Evolutionary conservation across 345 rosid species (phyloP).

Genomic region (Combretum micranthum): DNA sequence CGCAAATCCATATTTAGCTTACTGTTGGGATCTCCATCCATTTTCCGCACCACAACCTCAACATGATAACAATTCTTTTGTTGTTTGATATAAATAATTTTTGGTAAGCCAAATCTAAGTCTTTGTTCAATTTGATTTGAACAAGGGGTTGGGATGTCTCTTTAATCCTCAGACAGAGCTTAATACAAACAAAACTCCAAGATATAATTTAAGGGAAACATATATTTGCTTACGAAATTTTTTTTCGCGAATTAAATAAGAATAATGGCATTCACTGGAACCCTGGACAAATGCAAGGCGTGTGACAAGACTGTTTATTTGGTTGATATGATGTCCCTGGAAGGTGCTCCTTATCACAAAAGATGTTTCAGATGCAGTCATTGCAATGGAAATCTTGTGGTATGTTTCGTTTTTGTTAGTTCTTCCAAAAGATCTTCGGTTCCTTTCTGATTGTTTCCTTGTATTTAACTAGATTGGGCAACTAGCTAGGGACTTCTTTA

Average conservation of each 20-base stretch:
- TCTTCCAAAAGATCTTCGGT: background rate
- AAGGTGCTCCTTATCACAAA: conserved; percentile 83
- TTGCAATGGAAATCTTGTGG: conserved; percentile 87
- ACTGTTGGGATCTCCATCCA: conserved; percentile 31
- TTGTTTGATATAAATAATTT: conserved; percentile 31
- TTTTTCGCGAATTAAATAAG: background rate
- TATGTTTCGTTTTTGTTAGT: conserved; percentile 12
- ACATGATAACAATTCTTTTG: conserved; percentile 15
- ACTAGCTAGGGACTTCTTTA: too few species aligned
- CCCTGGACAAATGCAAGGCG: conserved; percentile 83
- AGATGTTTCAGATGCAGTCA: conserved; percentile 89
- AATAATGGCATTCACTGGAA: conserved; percentile 83
- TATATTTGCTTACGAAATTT: too few species aligned
- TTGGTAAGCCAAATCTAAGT: conserved; percentile 25
- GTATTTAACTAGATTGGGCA: too few species aligned
- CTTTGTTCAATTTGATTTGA: conserved; percentile 32
- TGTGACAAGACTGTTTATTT: conserved; percentile 89
- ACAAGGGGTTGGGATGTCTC: conserved; percentile 7
- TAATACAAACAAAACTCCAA: too few species aligned
- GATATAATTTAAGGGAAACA: too few species aligned
- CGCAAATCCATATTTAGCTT: conserved; percentile 32
- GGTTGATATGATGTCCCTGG: conserved; percentile 77
- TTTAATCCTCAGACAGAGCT: too few species aligned
- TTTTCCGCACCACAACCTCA: conserved; percentile 15
- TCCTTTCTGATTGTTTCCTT: too few species aligned